Evolutionary conservation across 129 eudicot genomes (phyloP), one percentile per base, ranked within the genome.

Genomic region (Centella asiatica): DNA sequence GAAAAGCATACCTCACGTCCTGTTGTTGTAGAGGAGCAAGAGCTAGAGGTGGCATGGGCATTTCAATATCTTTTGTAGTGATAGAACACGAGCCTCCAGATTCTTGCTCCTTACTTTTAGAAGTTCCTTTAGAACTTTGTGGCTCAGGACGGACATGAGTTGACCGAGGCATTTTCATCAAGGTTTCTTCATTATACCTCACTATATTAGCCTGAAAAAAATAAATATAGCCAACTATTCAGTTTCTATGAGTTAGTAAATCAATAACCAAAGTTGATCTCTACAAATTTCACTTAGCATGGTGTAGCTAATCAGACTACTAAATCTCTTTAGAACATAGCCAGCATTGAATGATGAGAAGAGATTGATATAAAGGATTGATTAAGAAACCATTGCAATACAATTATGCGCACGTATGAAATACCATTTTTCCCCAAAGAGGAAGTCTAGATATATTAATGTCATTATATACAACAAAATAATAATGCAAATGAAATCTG

Each of bases 31-130:
- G 48, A 75, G 99, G 90, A 42, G 92, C 84, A 73, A 92, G 99
- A 55, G 89, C 75, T 69, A 76, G 66, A 59, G 99, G 99, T 60
- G 96, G 99, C 96, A 92, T 87, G 58, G 95, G 92, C 80, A 92
- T 73, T 70, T 87, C 94, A 52, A 81, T 47, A 80, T 92, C 98
- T 15, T 65, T 74, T 28, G 77, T 64, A 49, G 89, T 73, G 32
- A 67, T 52, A 67, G 84, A 74, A n/a, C 57, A 64, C 25, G 78
- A 72, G 28, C 68, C 79, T 24, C 64, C 73, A 66, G 72, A 63
- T 27, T 74, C 88, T 45, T 50, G 77, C 24, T 55, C 69, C 64
- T 31, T 64, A 56, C 67, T 24, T 47, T 40, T 68, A 44, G 81
- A 60, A 68, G 76, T 67, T 61, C 70, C 74, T 15, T 64, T 37